These are phyloP conservation scores for Aureobasidium leucospermi DNA, from an alignment of 2,329 filamentous ascomycete species.

Conservation along the genomic window DNA sequence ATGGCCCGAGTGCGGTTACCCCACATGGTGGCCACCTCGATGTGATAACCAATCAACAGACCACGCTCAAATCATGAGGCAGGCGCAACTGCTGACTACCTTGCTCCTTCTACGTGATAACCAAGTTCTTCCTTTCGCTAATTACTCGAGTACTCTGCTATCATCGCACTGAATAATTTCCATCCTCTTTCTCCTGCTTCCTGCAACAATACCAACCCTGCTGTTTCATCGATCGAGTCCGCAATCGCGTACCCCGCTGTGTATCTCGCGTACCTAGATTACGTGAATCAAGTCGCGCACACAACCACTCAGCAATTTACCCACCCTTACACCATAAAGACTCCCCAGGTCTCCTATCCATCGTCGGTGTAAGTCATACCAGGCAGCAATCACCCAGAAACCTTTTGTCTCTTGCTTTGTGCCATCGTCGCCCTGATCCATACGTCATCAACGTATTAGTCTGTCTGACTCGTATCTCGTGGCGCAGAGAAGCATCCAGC, in stretches of 20 bases:
- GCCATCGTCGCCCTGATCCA: not conserved
- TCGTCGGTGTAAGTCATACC: slow-evolving; percentile 7
- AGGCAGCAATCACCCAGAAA: not conserved
- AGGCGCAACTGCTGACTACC: not conserved
- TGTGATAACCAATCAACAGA: slow-evolving; percentile 10
- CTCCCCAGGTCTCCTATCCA: not conserved
- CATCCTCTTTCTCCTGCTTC: not conserved
- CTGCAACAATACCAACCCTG: not conserved
- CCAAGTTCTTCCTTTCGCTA: not conserved
- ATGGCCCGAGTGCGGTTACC: not conserved
- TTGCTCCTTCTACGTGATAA: slow-evolving; percentile 6
- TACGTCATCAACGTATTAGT: slow-evolving; percentile 15
- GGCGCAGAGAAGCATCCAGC: slow-evolving; percentile 28
- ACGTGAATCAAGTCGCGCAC: slow-evolving; percentile 10
- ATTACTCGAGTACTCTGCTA: not conserved
- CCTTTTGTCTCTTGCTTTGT: not conserved
- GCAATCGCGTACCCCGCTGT: slow-evolving; percentile 8
- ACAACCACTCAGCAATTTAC: slow-evolving; percentile 10
- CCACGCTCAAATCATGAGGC: slow-evolving; percentile 7
- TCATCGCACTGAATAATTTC: not conserved
- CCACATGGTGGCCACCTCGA: not conserved
- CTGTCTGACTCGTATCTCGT: slow-evolving; percentile 15
- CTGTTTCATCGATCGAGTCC: slow-evolving; percentile 11
- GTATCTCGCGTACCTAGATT: slow-evolving; percentile 12
- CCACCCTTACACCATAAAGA: not conserved